Conservation (phyloP, 306 rosid species). For the Sindora glabra region DNA sequence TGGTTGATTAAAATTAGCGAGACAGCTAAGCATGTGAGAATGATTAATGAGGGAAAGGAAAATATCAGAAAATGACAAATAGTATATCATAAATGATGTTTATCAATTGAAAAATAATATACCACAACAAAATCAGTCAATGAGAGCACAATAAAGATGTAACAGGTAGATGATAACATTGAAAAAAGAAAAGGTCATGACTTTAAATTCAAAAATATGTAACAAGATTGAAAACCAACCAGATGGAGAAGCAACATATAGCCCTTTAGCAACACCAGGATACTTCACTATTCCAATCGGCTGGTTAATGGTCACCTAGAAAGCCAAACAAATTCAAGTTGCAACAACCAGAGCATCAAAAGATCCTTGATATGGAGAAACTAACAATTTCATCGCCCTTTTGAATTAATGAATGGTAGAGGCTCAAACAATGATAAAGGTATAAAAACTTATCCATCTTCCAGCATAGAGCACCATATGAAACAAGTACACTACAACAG, state of each 20-base stretch:
- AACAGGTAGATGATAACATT: background rate
- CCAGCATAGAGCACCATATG: background rate
- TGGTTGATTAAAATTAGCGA: slow-evolving; percentile 21
- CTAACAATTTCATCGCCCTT: background rate
- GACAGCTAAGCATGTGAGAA: background rate
- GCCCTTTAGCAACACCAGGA: slow-evolving; percentile 63
- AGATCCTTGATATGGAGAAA: background rate
- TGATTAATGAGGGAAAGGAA: background rate
- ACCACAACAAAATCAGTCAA: slow-evolving; percentile 1
- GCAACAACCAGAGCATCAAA: background rate
- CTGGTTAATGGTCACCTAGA: slow-evolving; percentile 63
- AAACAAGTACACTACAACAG: background rate
- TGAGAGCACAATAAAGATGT: background rate
- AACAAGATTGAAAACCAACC: slow-evolving; percentile 21
- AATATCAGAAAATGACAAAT: background rate
- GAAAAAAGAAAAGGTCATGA: background rate
- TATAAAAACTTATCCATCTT: background rate
- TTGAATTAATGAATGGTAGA: background rate
- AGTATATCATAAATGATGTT: background rate
- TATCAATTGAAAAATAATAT: background rate
- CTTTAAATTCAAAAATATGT: slow-evolving; percentile 3
- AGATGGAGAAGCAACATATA: slow-evolving; percentile 37
- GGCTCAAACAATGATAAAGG: background rate
- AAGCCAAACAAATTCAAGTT: slow-evolving; percentile 10
- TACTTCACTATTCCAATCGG: slow-evolving; percentile 71